phyloP scores from a whole-genome alignment of 2,329 filamentous ascomycete species.

The Penicillium capsulatum region DNA sequence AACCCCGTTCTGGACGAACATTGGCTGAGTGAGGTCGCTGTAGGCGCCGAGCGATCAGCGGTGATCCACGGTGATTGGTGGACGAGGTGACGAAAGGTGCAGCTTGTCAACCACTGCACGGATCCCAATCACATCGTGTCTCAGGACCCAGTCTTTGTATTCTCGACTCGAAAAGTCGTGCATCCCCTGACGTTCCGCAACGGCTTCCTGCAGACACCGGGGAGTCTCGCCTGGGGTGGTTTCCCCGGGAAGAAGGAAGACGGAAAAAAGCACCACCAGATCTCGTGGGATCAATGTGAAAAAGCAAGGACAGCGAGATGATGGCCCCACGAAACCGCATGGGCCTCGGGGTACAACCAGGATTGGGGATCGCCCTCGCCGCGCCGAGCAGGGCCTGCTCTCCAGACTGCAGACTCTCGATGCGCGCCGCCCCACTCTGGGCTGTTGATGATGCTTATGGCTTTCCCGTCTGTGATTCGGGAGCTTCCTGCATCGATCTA shows the following conservation, averaged over 20 bases:
- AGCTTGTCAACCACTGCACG: constrained; percentile 23
- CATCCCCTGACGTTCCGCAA: constrained; percentile 3
- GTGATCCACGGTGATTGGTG: constrained; percentile 20
- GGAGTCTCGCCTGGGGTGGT: constrained; percentile 2
- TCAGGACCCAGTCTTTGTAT: constrained; percentile 8
- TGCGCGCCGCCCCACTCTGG: constrained; percentile 15
- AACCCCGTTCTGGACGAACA: constrained; percentile 1
- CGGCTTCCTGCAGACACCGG: constrained; percentile 6
- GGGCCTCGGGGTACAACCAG: neutral
- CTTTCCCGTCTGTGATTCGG: constrained; percentile 22
- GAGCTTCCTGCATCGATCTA: constrained; percentile 23
- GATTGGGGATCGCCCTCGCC: neutral
- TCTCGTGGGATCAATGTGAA: constrained; percentile 1
- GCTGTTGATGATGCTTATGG: constrained; percentile 7
- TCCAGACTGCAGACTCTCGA: constrained; percentile 6
- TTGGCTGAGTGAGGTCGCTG: constrained; percentile 16
- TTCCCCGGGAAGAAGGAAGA: constrained; percentile 1
- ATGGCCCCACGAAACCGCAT: too few relatives aligned
- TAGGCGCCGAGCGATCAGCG: constrained; percentile 23
- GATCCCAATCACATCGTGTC: constrained; percentile 24
- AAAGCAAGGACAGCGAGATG: too few relatives aligned
- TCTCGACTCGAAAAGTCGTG: constrained; percentile 3
- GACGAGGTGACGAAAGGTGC: constrained; percentile 24
- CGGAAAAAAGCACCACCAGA: neutral
- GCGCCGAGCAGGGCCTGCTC: neutral